phyloP scores from a whole-genome alignment of 169 alveolate species.

The Neospora caninum region DNA sequence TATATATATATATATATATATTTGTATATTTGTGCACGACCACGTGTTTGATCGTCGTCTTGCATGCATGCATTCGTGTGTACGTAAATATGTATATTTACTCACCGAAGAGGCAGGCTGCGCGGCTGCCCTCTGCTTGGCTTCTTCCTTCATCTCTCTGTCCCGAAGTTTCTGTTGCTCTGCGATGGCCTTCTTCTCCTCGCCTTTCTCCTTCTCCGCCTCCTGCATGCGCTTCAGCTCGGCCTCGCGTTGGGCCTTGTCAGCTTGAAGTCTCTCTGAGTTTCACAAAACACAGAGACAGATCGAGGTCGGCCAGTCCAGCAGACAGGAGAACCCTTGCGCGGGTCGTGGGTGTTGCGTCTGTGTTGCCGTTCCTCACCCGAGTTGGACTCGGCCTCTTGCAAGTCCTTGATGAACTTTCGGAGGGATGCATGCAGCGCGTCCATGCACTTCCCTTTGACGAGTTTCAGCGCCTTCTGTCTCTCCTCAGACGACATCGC shows the following conservation, averaged over 20 bases:
- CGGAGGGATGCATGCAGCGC: background rate
- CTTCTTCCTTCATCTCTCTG: background rate
- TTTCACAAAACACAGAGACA: background rate
- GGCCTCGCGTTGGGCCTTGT: background rate
- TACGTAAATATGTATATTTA: background rate
- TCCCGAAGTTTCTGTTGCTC: background rate
- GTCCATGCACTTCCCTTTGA: background rate
- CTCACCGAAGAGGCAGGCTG: background rate
- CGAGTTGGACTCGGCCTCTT: background rate
- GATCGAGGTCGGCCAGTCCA: background rate
- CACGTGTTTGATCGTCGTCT: too few species aligned
- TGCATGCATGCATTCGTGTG: background rate
- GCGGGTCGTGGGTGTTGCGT: too few species aligned
- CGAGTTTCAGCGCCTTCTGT: background rate
- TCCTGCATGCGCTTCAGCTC: conserved; percentile 8
- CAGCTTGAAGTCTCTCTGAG: background rate
- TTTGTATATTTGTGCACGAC: background rate
- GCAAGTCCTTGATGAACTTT: background rate
- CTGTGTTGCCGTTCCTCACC: background rate
- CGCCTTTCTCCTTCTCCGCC: conserved; percentile 16
- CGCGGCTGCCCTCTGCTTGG: background rate
- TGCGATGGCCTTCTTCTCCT: conserved; percentile 9
- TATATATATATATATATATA: background rate
- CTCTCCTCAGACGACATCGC: background rate
- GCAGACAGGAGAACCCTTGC: too few species aligned